These are phyloP conservation scores for Fusarium ramigenum DNA, from an alignment of 2,329 filamentous ascomycete species.

Conservation along the genomic window DNA sequence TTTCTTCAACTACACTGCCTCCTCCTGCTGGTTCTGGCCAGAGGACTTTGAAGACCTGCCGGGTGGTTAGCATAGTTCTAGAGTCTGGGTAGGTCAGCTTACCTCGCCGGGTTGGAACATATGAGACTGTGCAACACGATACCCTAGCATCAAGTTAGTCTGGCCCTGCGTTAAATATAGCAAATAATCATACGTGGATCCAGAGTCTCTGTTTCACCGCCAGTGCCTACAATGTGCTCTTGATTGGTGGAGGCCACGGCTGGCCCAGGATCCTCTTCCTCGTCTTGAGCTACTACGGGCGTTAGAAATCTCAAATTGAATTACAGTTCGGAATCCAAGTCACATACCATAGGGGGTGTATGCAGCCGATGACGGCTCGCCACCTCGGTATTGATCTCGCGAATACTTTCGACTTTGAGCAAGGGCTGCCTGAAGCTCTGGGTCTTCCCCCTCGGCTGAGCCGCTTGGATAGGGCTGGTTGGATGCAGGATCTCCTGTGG, in stretches of 20 bases:
- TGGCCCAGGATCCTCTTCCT: slow-evolving; percentile 43
- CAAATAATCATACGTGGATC: slow-evolving; percentile 49
- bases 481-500: slow-evolving; percentile 3
- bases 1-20: slow-evolving; percentile 47
- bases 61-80: background rate
- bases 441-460: slow-evolving; percentile 10
- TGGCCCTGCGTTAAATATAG: no score
- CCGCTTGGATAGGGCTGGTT: slow-evolving; percentile 4
- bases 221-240: slow-evolving; percentile 31
- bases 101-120: slow-evolving; percentile 55
- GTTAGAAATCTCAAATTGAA: background rate
- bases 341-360: slow-evolving; percentile 19
- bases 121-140: slow-evolving; percentile 50
- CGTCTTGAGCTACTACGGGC: background rate
- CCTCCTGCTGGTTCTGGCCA: slow-evolving; percentile 63
- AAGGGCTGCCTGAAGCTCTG: slow-evolving; percentile 15
- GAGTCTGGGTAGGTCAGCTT: background rate
- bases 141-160: slow-evolving; percentile 48
- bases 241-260: slow-evolving; percentile 25
- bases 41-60: slow-evolving; percentile 63
- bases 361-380: slow-evolving; percentile 19
- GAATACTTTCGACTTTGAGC: slow-evolving; percentile 17
- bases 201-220: slow-evolving; percentile 40
- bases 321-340: background rate
- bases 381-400: slow-evolving; percentile 14